Evolutionary conservation across 2,329 filamentous ascomycete species (phyloP), one percentile per base, ranked within the genome.

Genomic region (Colletotrichum lupini): DNA sequence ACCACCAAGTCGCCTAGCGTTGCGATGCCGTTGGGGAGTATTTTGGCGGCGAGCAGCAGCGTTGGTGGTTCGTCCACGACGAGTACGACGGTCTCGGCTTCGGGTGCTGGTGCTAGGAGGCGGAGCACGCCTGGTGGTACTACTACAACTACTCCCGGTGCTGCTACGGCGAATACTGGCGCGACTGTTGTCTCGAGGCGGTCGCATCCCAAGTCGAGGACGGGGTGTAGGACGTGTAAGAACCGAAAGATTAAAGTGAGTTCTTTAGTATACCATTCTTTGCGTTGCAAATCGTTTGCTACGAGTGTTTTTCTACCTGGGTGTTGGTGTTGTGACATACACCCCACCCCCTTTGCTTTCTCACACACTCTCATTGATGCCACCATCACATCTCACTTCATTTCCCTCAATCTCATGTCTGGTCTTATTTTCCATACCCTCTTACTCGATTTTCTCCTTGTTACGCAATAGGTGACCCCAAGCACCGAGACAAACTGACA

Each of bases 141-240:
- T 55, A 19, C 46, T 30, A 66, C 61, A 11, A 26, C 67, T 26
- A 35, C 32, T 35, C 32, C 32, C 0, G 55, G 35, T 42, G 37
- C 65, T 19, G 66, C 35, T 11, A 61, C 55, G 28, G 66, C 57
- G 24, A 52, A 52, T 32, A 30, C 56, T 22, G 61, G 46, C 24
- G 68, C 68, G 22, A 14, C 67, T 22, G 62, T 74, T n/a, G 62
- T 74, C 5, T 76, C 74, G 32, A 90, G 90, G 77, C 84, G 87
- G 16, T 87, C 88, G 64, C 88, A 90, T 78, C 87, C 82, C 75
- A 90, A 90, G 78, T 89, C 88, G 2, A 82, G 88, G 46, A 82
- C 83, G 4, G 88, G 88, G 9, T 90, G 88, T 76, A 82, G 81
- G 75, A 88, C 86, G 76, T 90, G 88, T 83, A 90, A 90, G 79